Percentiles rank a stretch among this genome's conserved stretches.
Evolutionary conservation across 129 eudicot genomes (phyloP).

Genomic region (Arctium lappa): DNA sequence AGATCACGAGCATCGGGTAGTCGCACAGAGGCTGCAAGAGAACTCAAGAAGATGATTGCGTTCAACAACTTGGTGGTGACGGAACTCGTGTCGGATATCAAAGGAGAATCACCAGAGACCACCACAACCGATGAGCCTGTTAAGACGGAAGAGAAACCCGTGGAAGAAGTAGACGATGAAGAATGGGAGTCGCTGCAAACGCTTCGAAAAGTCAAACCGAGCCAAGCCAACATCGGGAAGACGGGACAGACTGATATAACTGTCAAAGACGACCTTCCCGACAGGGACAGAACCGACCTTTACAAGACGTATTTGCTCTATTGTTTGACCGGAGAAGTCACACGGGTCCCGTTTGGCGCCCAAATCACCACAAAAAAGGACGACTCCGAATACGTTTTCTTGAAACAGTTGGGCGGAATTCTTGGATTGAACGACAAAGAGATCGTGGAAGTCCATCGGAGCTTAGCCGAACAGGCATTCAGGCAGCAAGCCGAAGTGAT

Average conservation of each 20-base stretch:
- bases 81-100: conserved; percentile 76
- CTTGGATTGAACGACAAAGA: conserved; percentile 72
- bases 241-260: conserved; percentile 79
- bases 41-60: conserved; percentile 76
- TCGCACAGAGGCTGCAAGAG: conserved; percentile 71
- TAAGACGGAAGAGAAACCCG: conserved; percentile 36
- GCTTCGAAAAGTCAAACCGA: conserved; percentile 57
- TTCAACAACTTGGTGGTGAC: conserved; percentile 84
- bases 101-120: conserved; percentile 77
- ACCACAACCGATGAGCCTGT: conserved; percentile 39
- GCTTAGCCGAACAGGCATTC: conserved; percentile 87
- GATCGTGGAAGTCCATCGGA: conserved; percentile 69
- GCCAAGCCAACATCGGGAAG: conserved; percentile 31
- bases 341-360: conserved; percentile 58
- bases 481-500: conserved; percentile 86
- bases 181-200: conserved; percentile 85
- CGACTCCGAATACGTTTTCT: conserved; percentile 55
- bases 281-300: conserved; percentile 69
- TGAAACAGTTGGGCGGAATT: conserved; percentile 76
- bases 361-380: conserved; percentile 67
- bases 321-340: conserved; percentile 74
- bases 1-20: conserved; percentile 60
- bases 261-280: conserved; percentile 78
- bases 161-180: conserved; percentile 46
- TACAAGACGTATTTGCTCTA: conserved; percentile 78